Base-by-base conservation (phyloP, 225 moss, liverwort and hornwort species). In the Rhytidiadelphus loreus region DNA sequence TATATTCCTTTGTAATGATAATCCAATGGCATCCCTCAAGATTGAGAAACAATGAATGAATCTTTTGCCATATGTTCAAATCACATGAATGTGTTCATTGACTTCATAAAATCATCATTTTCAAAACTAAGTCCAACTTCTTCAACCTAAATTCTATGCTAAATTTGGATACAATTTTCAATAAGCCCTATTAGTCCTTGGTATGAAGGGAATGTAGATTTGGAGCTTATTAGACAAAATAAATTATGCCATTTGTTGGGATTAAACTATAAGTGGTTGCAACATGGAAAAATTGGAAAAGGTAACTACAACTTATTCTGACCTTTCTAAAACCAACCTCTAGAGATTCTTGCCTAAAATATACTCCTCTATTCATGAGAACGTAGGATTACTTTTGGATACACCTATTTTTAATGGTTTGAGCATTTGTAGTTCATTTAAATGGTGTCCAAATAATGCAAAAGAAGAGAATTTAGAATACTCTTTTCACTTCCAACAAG, bases 341-440 rank as follows among this genome's bases (percentile, higher is more conserved):
- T 3, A 23, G 0, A 53, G 8, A 37, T 53, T 53, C 24, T 23
- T 35, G 15, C 9, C 9, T 77, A 37, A 37, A 77, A 37, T 37
- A 7, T 23, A 15, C 0, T 55, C 16, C 0, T 53, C 8, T 52
- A 52, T 52, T 33, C 0, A 21, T 5, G 20, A 52, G 7, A 50
- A 4, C 1, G 2, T 35, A 23, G 2, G 5, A 0, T 53, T 52
- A 35, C 2, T 53, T 53, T 35, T 23, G 1, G 1, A 77, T 53
- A 77, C 2, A 52, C 3, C 3, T 53, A 77, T 15, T 35, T 53
- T 76, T 4, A 53, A 7, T 0, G 8, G 1, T 53, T 53, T 77
- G 23, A 77, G 8, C 8, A 53, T 35, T 37, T 0, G 6, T 37
- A 53, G 1, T 13, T 53, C 23, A 8, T 35, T 52, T 14, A 23